phyloP scores from a whole-genome alignment of 2,329 filamentous ascomycete species.

The Cladophialophora exuberans region DNA sequence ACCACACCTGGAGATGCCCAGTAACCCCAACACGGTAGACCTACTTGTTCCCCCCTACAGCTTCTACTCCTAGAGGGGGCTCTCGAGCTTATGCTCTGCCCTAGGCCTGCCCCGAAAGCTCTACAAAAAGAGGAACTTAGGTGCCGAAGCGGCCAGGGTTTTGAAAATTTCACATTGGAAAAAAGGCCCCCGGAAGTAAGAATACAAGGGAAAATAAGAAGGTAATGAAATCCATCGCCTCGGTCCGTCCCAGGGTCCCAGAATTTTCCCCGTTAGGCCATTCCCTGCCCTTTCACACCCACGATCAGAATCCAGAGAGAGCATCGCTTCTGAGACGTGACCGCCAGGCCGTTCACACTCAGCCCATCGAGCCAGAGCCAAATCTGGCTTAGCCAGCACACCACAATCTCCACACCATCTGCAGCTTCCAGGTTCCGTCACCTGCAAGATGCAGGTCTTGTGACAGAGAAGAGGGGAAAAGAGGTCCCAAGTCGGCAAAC shows the following conservation, averaged over 20 bases:
- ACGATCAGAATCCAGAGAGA: not conserved
- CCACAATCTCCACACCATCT: conserved; percentile 28
- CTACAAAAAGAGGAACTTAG: not conserved
- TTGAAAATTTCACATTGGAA: conserved; percentile 11
- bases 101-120: not conserved
- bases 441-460: conserved; percentile 28
- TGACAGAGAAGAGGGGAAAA: conserved; percentile 21
- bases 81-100: not conserved
- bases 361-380: conserved; percentile 7
- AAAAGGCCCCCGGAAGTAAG: not conserved
- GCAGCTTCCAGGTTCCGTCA: conserved; percentile 25
- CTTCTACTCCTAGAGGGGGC: no score
- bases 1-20: no score
- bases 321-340: not conserved
- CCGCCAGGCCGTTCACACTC: conserved; percentile 9
- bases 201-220: conserved; percentile 9
- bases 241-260: conserved; percentile 3
- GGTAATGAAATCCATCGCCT: not conserved
- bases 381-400: conserved; percentile 26
- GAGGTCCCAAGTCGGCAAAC: conserved; percentile 8
- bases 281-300: no score
- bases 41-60: no score
- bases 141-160: conserved; percentile 7
- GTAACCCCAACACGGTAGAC: no score
- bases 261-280: not conserved